Percentiles rank a stretch among this genome's conserved stretches.
phyloP scores from a whole-genome alignment of 1,284 basidiomycete species.

The Ustilago tritici region DNA sequence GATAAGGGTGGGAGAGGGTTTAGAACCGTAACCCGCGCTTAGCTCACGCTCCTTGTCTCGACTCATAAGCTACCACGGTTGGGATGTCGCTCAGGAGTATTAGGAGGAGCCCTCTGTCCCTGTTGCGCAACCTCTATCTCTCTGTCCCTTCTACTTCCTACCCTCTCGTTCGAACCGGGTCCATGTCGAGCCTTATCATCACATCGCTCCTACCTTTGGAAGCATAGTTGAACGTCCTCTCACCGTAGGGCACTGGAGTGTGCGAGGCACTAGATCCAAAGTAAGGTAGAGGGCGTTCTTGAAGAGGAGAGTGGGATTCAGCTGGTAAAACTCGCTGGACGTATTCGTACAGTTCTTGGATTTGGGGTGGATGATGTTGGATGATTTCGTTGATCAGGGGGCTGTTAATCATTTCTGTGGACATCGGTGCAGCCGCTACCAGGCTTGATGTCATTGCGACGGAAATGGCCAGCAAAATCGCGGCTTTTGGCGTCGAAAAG shows the following conservation, averaged over 20 bases:
- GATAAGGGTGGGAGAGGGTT: background rate
- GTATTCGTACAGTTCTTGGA: conserved; percentile 1
- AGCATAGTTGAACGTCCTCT: too few relatives aligned
- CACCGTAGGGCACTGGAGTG: background rate
- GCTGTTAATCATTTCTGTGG: background rate
- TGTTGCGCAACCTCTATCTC: background rate
- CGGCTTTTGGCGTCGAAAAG: too few relatives aligned
- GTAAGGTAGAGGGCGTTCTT: background rate
- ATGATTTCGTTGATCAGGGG: background rate
- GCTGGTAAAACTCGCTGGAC: background rate
- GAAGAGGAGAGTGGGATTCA: background rate
- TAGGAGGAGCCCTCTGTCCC: conserved; percentile 10
- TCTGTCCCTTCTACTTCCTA: background rate
- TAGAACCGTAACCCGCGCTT: background rate
- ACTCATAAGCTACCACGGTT: background rate
- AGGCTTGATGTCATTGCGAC: too few relatives aligned
- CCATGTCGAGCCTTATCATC: too few relatives aligned
- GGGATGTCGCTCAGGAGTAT: conserved; percentile 6
- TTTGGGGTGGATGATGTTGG: background rate
- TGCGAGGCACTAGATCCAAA: background rate
- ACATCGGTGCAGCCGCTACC: background rate
- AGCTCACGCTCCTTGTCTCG: background rate
- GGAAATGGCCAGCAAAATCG: too few relatives aligned
- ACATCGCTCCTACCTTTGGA: too few relatives aligned
- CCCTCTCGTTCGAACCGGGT: background rate